phyloP scores from a whole-genome alignment of 2,329 filamentous ascomycete genomes.

The Penicillium freii region DNA sequence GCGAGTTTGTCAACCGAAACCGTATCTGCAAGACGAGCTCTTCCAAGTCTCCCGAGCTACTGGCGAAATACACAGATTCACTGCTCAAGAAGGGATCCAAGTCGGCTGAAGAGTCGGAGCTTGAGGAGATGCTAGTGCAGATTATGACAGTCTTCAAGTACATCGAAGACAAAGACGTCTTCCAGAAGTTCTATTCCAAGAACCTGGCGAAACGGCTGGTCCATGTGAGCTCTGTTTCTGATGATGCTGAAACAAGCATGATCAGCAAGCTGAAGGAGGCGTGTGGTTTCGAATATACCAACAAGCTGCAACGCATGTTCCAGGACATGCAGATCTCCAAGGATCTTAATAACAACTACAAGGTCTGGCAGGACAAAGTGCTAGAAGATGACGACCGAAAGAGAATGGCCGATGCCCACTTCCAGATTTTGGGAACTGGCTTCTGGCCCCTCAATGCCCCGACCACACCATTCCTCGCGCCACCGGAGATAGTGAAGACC shows the following conservation, averaged over 20 bases:
- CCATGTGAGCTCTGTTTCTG: slow-evolving; percentile 90
- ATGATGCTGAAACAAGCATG: slow-evolving; percentile 98
- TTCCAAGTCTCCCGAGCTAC: slow-evolving; percentile 87
- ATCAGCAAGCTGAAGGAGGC: slow-evolving; percentile 99
- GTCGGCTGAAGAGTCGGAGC: slow-evolving; percentile 87
- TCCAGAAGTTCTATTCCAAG: slow-evolving; percentile 98
- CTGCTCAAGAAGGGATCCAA: slow-evolving; percentile 86
- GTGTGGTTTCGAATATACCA: slow-evolving; percentile 98
- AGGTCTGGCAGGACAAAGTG: slow-evolving; percentile 68
- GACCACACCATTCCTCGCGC: slow-evolving; percentile 83
- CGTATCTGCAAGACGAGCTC: slow-evolving; percentile 91
- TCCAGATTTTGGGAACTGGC: slow-evolving; percentile 89
- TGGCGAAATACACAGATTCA: slow-evolving; percentile 93
- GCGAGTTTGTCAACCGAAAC: slow-evolving; percentile 97
- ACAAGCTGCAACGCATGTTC: slow-evolving; percentile 99
- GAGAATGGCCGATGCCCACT: slow-evolving; percentile 76
- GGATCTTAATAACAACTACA: slow-evolving; percentile 87
- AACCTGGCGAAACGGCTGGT: slow-evolving; percentile 94
- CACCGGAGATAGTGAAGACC: slow-evolving; percentile 77
- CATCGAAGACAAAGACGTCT: slow-evolving; percentile 99
- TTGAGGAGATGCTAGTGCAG: slow-evolving; percentile 82
- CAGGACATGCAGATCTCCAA: slow-evolving; percentile 99
- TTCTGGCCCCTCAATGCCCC: slow-evolving; percentile 94
- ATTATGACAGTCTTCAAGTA: slow-evolving; percentile 99
- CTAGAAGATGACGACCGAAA: slow-evolving; percentile 65